phyloP scores from a whole-genome alignment of 2,329 filamentous ascomycete species.

The Lachnellula arida region DNA sequence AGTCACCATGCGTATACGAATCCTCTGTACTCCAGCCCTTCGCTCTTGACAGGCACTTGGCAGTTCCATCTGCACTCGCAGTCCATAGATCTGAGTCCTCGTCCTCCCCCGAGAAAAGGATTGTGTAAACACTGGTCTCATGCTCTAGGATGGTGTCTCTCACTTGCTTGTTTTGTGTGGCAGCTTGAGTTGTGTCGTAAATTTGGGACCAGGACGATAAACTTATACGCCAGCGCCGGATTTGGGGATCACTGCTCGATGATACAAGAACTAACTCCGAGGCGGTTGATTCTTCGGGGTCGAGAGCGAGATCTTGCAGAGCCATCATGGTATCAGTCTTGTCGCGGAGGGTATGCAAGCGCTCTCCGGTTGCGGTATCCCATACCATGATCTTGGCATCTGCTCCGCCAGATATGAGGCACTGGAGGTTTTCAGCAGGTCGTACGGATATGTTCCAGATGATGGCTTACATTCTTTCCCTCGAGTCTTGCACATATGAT shows the following conservation, averaged over 20 bases:
- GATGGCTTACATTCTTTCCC: conserved; percentile 46
- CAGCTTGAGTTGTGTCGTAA: conserved; percentile 35
- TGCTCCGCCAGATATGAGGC: conserved; percentile 68
- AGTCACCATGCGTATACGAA: conserved; percentile 75
- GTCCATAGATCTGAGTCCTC: conserved; percentile 76
- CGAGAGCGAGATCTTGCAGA: conserved; percentile 73
- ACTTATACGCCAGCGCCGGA: conserved; percentile 70
- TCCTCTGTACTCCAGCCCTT: conserved; percentile 69
- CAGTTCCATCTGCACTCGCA: conserved; percentile 83
- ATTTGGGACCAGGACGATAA: conserved; percentile 51
- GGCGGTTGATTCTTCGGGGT: conserved; percentile 54
- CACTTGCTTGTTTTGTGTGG: conserved; percentile 27
- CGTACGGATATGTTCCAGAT: conserved; percentile 2
- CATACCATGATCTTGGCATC: conserved; percentile 82
- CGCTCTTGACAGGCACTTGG: conserved; percentile 69
- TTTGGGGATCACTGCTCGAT: conserved; percentile 74
- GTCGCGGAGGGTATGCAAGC: conserved; percentile 74
- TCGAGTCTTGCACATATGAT: conserved; percentile 59
- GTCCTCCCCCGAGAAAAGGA: conserved; percentile 64
- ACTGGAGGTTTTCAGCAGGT: conserved; percentile 18
- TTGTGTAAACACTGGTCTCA: conserved; percentile 83
- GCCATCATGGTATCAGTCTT: conserved; percentile 66
- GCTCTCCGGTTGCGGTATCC: conserved; percentile 63
- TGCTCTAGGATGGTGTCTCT: conserved; percentile 66
- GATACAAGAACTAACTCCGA: conserved; percentile 62